Percentiles rank a stretch among this genome's conserved stretches.
Conservation (phyloP, 148 eudicot species). For the Beta vulgaris region DNA sequence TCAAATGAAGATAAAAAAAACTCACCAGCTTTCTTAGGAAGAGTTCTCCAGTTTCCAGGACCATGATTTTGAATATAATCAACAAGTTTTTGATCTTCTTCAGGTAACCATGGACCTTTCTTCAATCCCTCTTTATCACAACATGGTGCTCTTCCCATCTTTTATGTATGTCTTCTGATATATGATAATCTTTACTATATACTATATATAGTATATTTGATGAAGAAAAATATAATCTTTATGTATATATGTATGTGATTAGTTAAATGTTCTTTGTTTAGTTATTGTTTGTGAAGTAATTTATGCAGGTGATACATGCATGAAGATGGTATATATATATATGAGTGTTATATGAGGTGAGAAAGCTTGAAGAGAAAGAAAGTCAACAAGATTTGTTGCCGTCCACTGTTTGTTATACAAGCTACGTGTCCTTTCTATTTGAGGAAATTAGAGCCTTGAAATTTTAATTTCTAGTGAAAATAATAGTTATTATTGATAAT, state of each 20-base stretch:
- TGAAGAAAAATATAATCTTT: neutral
- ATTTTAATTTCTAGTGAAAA: neutral
- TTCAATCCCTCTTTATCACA: conserved; percentile 87
- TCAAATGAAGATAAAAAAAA: neutral
- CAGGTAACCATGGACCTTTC: conserved; percentile 94
- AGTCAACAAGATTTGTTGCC: conserved; percentile 87
- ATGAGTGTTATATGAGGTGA: neutral
- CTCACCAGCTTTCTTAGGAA: conserved; percentile 91
- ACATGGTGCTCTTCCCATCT: conserved; percentile 92
- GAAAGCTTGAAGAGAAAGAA: neutral
- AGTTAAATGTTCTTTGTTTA: neutral
- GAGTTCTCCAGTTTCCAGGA: conserved; percentile 86
- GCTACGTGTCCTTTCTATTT: conserved; percentile 66
- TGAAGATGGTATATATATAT: conserved; percentile 16
- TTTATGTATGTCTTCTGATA: neutral
- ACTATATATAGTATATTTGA: no score
- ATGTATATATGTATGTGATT: neutral
- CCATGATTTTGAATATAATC: conserved; percentile 79
- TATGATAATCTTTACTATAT: no score
- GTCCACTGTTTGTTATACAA: conserved; percentile 50
- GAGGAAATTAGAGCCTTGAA: conserved; percentile 27
- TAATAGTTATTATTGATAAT: neutral
- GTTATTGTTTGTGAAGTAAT: neutral
- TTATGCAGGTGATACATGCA: conserved; percentile 23
- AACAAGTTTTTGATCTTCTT: conserved; percentile 79